These are phyloP conservation scores for Cyclostephanos invisitatus DNA, from an alignment of 108 stramenopile species.

Conservation along the genomic window DNA sequence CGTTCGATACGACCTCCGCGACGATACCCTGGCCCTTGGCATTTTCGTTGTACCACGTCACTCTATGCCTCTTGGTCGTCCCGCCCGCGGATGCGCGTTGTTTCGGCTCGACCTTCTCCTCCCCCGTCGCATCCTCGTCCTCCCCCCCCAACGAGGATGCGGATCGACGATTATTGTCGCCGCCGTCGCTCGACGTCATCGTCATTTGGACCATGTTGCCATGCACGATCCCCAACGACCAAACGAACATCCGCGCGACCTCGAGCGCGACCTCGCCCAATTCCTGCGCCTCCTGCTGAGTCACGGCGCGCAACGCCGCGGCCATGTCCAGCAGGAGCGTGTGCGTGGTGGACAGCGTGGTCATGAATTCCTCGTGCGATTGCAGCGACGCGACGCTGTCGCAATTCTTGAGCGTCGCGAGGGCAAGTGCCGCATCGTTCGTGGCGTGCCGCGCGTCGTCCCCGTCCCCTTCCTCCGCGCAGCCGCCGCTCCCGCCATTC, in stretches of 20 bases:
- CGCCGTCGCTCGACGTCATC: slow-evolving; percentile 12
- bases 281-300: slow-evolving; percentile 75
- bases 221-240: slow-evolving; percentile 62
- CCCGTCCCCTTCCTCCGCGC: neutral
- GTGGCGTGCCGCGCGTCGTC: slow-evolving; percentile 12
- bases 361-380: slow-evolving; percentile 52
- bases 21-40: slow-evolving; percentile 13
- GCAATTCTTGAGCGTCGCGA: slow-evolving; percentile 1
- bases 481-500: too few species aligned
- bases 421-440: slow-evolving; percentile 8
- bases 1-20: slow-evolving; percentile 48
- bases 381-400: neutral
- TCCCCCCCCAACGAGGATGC: neutral
- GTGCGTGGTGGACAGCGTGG: slow-evolving; percentile 51
- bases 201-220: slow-evolving; percentile 53
- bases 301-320: slow-evolving; percentile 62
- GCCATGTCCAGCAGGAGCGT: slow-evolving; percentile 71
- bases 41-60: slow-evolving; percentile 41
- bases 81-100: neutral
- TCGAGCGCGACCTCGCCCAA: slow-evolving; percentile 80
- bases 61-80: slow-evolving; percentile 19
- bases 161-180: neutral
- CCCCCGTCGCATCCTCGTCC: neutral
- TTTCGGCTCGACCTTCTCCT: neutral
- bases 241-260: slow-evolving; percentile 69